Evolutionary conservation across 768 basidiomycete genomes (phyloP).

Genomic region (Tylopilus cervinicoccineus): DNA sequence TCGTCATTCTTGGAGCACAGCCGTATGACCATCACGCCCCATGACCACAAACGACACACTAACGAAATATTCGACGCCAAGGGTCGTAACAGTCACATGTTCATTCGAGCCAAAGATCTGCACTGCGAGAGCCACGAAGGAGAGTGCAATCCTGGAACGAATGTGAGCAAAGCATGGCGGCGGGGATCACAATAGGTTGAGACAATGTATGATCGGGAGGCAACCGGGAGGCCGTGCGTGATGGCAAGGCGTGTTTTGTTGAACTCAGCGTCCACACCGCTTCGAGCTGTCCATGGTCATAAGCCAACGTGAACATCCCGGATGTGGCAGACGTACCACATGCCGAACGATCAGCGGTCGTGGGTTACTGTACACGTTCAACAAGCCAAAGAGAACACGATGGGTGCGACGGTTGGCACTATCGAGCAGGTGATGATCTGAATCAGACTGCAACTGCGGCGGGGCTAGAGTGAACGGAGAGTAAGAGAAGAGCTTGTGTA

Average conservation of each 20-base stretch:
- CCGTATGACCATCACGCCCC: constrained; percentile 1
- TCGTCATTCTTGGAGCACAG: not conserved
- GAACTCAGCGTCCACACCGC: constrained; percentile 2
- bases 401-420: constrained; percentile 6
- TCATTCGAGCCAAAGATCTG: constrained; percentile 9
- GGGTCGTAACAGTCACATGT: not conserved
- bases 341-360: not conserved
- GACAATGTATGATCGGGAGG: constrained; percentile 12
- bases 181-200: not conserved
- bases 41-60: not conserved
- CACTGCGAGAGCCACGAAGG: constrained; percentile 2
- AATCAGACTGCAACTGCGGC: not conserved
- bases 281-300: not conserved
- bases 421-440: constrained; percentile 7
- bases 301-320: not conserved
- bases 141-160: constrained; percentile 6
- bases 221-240: constrained; percentile 13
- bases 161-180: not conserved
- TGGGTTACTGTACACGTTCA: constrained; percentile 12
- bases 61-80: constrained; percentile 4
- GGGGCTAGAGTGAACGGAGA: not conserved
- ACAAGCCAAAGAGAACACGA: constrained; percentile 9
- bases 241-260: constrained; percentile 6
- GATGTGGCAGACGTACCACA: constrained; percentile 2
- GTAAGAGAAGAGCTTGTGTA: not conserved